Base-by-base conservation (phyloP, 495 filamentous ascomycete genomes). In the Collariella sp. region DNA sequence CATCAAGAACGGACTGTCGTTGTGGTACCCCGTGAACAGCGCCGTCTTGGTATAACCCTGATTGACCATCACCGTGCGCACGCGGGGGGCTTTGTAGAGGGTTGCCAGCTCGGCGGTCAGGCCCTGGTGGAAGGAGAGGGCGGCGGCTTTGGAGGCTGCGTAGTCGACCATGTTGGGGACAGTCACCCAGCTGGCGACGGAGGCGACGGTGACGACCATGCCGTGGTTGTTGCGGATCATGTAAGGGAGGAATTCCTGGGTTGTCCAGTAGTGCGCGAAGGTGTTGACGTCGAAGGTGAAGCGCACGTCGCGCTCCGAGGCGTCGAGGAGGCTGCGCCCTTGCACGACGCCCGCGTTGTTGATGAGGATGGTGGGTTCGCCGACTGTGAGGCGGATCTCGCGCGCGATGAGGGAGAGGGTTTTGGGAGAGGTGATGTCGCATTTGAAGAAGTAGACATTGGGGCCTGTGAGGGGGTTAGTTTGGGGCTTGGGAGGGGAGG, bases 201-300 rank as follows among this genome's bases (percentile, higher is more conserved):
- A 79, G n/a, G 85, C 80, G 16, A 90, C 77, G 0, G 85, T 89
- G 9, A 89, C 82, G 15, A 89, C 69, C 76, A 85, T 86, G 49
- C 86, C 86, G 67, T 89, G 85, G 72, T 89, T 82, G 6, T 45
- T 43, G 36, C 67, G 54, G 40, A 85, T 65, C 75, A 89, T 86
- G 48, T 68, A 61, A 0, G 86, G 86, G 1, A 89, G 72, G 72
- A 89, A 89, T 52, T 84, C 78, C 55, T 79, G 73, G 0, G 74
- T 67, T 2, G 83, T 76, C 66, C 72, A 81, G 75, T 81, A 87
- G 70, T 87, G 86, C 0, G 82, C 69, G 33, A 88, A 67, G 1
- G 80, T 77, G 71, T 89, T 91, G 59, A 89, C 83, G 52, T 83
- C 80, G 64, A 88, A 88, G 58, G 80, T 83, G 56, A 82, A 80